Conservation (phyloP, 2,329 filamentous ascomycete genomes). For the Aspergillus arachidicola region DNA sequence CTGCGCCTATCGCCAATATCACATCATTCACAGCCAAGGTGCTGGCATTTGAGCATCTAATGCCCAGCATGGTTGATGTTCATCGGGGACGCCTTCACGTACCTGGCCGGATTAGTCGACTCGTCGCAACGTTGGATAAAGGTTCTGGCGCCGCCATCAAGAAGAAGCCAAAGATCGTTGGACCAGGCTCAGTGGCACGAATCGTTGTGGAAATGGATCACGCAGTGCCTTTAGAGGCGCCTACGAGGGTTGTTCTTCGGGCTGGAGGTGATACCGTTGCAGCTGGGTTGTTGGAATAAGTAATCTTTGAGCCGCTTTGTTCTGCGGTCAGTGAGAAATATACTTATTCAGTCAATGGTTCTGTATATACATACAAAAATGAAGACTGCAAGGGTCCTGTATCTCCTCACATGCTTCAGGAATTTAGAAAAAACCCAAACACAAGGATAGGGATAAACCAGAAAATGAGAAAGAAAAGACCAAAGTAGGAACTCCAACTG, state of each 20-base stretch:
- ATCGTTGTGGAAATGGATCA: slow-evolving; percentile 73
- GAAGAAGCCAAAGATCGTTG: slow-evolving; percentile 82
- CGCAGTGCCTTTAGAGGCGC: slow-evolving; percentile 77
- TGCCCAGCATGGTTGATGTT: slow-evolving; percentile 86
- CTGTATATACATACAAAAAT: not conserved
- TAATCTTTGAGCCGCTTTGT: not conserved
- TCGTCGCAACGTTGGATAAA: slow-evolving; percentile 78
- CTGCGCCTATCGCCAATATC: slow-evolving; percentile 68
- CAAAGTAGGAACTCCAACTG: no score
- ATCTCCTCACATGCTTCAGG: not conserved
- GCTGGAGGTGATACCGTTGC: slow-evolving; percentile 82
- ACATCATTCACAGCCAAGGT: slow-evolving; percentile 80
- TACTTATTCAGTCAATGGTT: no score
- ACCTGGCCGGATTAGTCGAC: slow-evolving; percentile 70
- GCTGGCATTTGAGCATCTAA: slow-evolving; percentile 84
- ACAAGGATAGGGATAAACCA: no score
- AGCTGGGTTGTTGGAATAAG: slow-evolving; percentile 74
- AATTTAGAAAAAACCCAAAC: not conserved
- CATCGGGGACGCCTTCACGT: slow-evolving; percentile 82
- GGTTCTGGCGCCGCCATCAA: slow-evolving; percentile 72
- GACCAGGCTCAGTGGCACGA: slow-evolving; percentile 75
- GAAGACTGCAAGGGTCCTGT: not conserved
- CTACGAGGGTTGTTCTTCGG: slow-evolving; percentile 78
- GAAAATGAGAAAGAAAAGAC: no score
- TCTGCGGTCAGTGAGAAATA: not conserved